Conservation (phyloP, 2,329 filamentous ascomycete species). For the Thelonectria blattea region DNA sequence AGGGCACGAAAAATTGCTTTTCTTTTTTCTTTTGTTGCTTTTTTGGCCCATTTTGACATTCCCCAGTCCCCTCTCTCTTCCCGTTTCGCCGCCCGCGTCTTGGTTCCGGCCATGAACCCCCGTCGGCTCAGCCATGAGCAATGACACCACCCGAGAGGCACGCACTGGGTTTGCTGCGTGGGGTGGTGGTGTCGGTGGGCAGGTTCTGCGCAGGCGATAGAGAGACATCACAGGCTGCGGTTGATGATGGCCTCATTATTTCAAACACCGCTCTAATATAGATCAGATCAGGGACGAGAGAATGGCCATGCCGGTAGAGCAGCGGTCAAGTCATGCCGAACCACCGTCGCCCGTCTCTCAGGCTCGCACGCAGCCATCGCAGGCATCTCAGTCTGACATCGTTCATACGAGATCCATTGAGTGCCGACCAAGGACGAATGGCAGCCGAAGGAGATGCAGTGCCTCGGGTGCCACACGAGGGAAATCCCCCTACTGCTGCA, state of each 20-base stretch:
- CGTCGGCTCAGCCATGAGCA: slow-evolving; percentile 30
- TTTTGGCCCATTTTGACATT: slow-evolving; percentile 13
- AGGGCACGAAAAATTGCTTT: slow-evolving; percentile 21
- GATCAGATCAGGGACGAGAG: slow-evolving; percentile 35
- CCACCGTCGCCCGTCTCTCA: slow-evolving; percentile 28
- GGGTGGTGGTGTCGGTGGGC: slow-evolving; percentile 35
- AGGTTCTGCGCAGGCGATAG: slow-evolving; percentile 30
- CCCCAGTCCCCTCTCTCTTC: slow-evolving; percentile 9
- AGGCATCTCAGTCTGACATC: slow-evolving; percentile 14
- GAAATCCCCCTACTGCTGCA: slow-evolving; percentile 16
- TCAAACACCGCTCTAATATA: slow-evolving; percentile 30
- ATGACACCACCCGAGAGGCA: slow-evolving; percentile 32
- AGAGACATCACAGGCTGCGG: slow-evolving; percentile 31
- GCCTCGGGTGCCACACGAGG: slow-evolving; percentile 38
- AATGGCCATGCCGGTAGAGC: slow-evolving; percentile 26
- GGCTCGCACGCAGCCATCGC: slow-evolving; percentile 23
- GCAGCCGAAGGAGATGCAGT: slow-evolving; percentile 24
- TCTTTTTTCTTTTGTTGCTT: slow-evolving; percentile 22
- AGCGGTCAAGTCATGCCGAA: slow-evolving; percentile 37
- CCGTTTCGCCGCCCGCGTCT: slow-evolving; percentile 31
- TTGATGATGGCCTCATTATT: slow-evolving; percentile 37
- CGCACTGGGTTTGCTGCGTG: slow-evolving; percentile 33
- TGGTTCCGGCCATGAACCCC: slow-evolving; percentile 27
- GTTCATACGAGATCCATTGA: slow-evolving; percentile 33
- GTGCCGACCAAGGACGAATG: slow-evolving; percentile 32